A percentile compares a stretch with the other conserved stretches of the same genome.
Conservation (phyloP, 148 eudicot species). For the Euryodendron excelsum region DNA sequence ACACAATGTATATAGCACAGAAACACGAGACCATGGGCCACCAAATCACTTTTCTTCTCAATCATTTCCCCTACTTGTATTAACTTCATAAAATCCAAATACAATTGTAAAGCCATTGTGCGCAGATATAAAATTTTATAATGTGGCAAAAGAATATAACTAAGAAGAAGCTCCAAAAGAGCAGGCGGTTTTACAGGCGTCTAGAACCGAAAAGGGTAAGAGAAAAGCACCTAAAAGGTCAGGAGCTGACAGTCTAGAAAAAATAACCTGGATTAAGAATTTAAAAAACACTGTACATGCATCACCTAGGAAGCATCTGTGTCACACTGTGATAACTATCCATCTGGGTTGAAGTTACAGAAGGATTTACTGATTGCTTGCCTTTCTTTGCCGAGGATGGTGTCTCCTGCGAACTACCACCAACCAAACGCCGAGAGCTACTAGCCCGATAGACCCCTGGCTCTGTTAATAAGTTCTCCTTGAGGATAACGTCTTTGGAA, state of each 20-base stretch:
- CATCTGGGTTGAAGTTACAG: constrained; percentile 4
- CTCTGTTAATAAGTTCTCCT: constrained; percentile 36
- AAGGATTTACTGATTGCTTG: constrained; percentile 17
- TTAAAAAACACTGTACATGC: neutral
- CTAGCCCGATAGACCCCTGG: constrained; percentile 35
- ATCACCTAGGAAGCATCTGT: constrained; percentile 39
- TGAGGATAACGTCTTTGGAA: constrained; percentile 40
- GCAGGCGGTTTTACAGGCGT: neutral
- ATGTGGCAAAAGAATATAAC: neutral
- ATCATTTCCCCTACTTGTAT: neutral
- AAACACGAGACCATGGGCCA: neutral
- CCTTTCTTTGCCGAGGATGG: constrained; percentile 8
- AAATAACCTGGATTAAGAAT: neutral
- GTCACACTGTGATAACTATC: constrained; percentile 21
- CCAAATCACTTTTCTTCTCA: neutral
- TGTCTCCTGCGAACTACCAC: constrained; percentile 16
- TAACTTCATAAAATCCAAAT: neutral
- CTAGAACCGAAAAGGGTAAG: neutral
- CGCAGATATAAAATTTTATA: neutral
- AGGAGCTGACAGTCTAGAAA: neutral
- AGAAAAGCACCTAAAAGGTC: neutral
- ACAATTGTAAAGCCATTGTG: neutral
- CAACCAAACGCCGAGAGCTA: constrained; percentile 4
- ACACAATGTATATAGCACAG: neutral
- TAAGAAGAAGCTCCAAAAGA: neutral